A percentile compares a stretch with the other conserved stretches of the same genome.
These are phyloP conservation scores for Rhodotorula sp. DNA, from an alignment of 1,284 basidiomycete genomes.

Conservation along the genomic window DNA sequence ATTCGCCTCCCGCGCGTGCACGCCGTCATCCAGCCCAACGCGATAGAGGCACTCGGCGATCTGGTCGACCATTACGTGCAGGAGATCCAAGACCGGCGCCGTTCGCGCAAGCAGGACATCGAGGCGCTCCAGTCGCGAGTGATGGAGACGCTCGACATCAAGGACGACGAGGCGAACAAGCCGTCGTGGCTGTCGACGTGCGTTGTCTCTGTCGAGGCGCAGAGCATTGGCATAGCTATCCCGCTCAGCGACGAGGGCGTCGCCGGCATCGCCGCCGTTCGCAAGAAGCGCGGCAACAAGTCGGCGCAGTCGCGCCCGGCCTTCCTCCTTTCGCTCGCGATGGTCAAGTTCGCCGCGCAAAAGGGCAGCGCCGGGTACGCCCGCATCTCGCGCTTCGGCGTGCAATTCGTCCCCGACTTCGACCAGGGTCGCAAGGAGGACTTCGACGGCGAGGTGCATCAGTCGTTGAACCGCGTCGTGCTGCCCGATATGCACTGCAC, in stretches of 20 bases:
- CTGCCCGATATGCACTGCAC: slow-evolving; percentile 76
- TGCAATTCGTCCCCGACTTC: slow-evolving; percentile 83
- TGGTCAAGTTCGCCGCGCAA: slow-evolving; percentile 69
- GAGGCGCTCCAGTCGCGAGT: slow-evolving; percentile 76
- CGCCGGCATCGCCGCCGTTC: slow-evolving; percentile 52
- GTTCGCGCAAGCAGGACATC: slow-evolving; percentile 72
- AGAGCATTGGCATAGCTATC: slow-evolving; percentile 79
- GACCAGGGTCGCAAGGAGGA: slow-evolving; percentile 68
- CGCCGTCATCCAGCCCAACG: slow-evolving; percentile 87
- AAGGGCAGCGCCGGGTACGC: slow-evolving; percentile 77
- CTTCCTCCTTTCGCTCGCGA: slow-evolving; percentile 77
- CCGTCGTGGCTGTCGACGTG: slow-evolving; percentile 67
- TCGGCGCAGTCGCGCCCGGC: slow-evolving; percentile 64
- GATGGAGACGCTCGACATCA: slow-evolving; percentile 63
- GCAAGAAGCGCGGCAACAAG: not conserved
- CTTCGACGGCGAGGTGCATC: slow-evolving; percentile 70
- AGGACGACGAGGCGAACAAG: slow-evolving; percentile 48
- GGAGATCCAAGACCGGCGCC: slow-evolving; percentile 71
- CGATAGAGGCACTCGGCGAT: slow-evolving; percentile 82
- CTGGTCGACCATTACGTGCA: slow-evolving; percentile 80
- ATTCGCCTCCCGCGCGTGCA: slow-evolving; percentile 72
- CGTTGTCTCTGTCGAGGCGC: slow-evolving; percentile 65
- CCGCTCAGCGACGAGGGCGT: slow-evolving; percentile 57
- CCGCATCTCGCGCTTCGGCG: slow-evolving; percentile 67
- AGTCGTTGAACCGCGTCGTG: slow-evolving; percentile 70